Conservation (phyloP, 2,329 filamentous ascomycete genomes). For the Teratosphaeria nubilosa region DNA sequence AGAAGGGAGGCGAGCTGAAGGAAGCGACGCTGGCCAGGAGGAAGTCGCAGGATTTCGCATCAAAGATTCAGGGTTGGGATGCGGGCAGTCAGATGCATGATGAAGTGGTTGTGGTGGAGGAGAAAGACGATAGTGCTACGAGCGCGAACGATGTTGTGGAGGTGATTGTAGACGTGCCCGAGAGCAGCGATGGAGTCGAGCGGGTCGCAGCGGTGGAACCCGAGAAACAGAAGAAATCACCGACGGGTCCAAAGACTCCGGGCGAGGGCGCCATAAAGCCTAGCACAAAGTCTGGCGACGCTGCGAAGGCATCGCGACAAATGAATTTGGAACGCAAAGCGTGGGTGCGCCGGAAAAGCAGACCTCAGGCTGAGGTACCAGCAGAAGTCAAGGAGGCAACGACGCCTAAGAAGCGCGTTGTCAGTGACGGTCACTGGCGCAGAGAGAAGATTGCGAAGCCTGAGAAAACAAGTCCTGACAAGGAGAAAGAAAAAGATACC, state of each 20-base stretch:
- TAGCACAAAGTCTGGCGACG: conserved; percentile 11
- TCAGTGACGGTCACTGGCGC: conserved; percentile 83
- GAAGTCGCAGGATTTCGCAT: conserved; percentile 23
- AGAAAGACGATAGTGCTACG: neutral
- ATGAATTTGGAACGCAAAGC: conserved; percentile 25
- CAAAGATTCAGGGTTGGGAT: conserved; percentile 26
- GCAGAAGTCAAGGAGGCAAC: conserved; percentile 41
- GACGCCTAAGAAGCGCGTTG: conserved; percentile 79
- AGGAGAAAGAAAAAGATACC: conserved; percentile 12
- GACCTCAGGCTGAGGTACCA: conserved; percentile 29
- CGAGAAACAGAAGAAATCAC: neutral
- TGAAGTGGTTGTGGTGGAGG: conserved; percentile 14
- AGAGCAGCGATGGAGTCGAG: conserved; percentile 4
- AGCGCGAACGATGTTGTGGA: conserved; percentile 1
- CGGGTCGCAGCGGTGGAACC: conserved; percentile 2
- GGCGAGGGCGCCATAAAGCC: conserved; percentile 1
- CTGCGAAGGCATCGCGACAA: conserved; percentile 12
- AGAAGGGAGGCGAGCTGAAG: conserved; percentile 17
- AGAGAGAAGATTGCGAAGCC: conserved; percentile 20
- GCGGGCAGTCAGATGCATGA: conserved; percentile 16
- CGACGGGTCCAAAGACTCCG: conserved; percentile 1
- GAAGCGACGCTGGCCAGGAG: conserved; percentile 15
- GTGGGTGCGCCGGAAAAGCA: conserved; percentile 27
- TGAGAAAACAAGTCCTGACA: conserved; percentile 11
- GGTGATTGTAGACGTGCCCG: conserved; percentile 9